Conservation (phyloP, 345 rosid genomes). For the Linum tenue region DNA sequence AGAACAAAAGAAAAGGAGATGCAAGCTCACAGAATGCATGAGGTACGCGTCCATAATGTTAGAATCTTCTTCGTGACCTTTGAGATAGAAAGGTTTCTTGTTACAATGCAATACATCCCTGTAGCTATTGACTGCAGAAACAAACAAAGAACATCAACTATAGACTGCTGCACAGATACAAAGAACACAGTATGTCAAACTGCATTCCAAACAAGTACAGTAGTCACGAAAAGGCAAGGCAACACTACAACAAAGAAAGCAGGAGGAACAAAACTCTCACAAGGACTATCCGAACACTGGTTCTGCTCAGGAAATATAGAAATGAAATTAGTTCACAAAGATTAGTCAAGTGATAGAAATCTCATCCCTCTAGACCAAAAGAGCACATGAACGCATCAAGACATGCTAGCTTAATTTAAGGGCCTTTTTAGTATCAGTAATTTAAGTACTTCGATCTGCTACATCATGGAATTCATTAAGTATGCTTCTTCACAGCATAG, state of each 20-base stretch:
- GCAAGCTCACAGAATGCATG: conserved; percentile 70
- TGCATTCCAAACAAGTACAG: too few relatives aligned
- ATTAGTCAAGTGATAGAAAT: too few relatives aligned
- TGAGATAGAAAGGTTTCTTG: conserved; percentile 77
- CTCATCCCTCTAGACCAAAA: too few relatives aligned
- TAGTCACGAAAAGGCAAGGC: neutral
- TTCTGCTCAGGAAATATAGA: too few relatives aligned
- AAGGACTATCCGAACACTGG: too few relatives aligned
- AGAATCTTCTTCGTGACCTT: conserved; percentile 72
- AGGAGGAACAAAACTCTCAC: conserved; percentile 1
- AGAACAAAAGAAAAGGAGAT: conserved; percentile 12
- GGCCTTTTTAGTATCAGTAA: too few relatives aligned
- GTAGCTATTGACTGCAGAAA: conserved; percentile 57
- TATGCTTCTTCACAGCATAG: too few relatives aligned
- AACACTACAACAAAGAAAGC: neutral
- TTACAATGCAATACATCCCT: conserved; percentile 71
- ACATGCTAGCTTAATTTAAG: too few relatives aligned
- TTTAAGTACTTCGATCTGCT: too few relatives aligned
- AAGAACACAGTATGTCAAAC: neutral
- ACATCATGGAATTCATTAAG: too few relatives aligned
- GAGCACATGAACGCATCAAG: too few relatives aligned
- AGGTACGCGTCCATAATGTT: conserved; percentile 67
- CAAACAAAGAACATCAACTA: conserved; percentile 1
- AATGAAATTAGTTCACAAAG: too few relatives aligned
- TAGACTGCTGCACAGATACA: neutral